Percentiles rank a stretch among this genome's conserved stretches.
Conservation (phyloP, 345 rosid species). For the Pugionium cornutum region DNA sequence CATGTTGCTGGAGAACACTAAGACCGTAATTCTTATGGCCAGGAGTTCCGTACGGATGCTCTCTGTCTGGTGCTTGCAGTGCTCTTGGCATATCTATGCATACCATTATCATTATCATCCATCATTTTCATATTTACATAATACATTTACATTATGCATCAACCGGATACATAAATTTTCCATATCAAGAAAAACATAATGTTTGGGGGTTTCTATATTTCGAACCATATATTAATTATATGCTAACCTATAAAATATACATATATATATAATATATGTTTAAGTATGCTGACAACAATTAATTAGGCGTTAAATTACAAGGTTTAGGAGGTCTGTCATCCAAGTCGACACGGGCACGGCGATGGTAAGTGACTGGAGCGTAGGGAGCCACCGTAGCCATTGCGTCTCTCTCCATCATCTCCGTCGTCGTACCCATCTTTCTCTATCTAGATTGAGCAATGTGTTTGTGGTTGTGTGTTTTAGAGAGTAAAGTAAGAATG, state of each 20-base stretch:
- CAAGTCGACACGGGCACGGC: constrained; percentile 63
- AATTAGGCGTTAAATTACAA: constrained; percentile 41
- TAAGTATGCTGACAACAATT: no score
- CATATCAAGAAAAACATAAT: no score
- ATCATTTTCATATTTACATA: neutral
- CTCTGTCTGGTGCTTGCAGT: constrained; percentile 69
- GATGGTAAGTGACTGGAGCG: constrained; percentile 68
- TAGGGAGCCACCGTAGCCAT: constrained; percentile 69
- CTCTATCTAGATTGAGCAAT: constrained; percentile 9
- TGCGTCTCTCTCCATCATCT: constrained; percentile 49
- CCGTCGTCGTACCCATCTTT: constrained; percentile 26
- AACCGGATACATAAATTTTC: no score
- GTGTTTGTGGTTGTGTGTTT: constrained; percentile 2
- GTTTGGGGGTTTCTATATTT: no score
- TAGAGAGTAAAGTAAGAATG: neutral
- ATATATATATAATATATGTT: no score
- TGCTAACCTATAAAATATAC: no score
- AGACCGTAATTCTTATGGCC: constrained; percentile 55
- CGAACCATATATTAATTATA: no score
- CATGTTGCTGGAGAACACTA: constrained; percentile 91
- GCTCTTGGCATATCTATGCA: constrained; percentile 78
- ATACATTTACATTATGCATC: no score
- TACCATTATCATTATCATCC: neutral
- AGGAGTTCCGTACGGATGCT: constrained; percentile 72
- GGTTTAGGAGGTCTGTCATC: constrained; percentile 78